A percentile compares a stretch with the other conserved stretches of the same genome.
Conservation (phyloP, 495 filamentous ascomycete genomes). For the Wilcoxina mikolae region DNA sequence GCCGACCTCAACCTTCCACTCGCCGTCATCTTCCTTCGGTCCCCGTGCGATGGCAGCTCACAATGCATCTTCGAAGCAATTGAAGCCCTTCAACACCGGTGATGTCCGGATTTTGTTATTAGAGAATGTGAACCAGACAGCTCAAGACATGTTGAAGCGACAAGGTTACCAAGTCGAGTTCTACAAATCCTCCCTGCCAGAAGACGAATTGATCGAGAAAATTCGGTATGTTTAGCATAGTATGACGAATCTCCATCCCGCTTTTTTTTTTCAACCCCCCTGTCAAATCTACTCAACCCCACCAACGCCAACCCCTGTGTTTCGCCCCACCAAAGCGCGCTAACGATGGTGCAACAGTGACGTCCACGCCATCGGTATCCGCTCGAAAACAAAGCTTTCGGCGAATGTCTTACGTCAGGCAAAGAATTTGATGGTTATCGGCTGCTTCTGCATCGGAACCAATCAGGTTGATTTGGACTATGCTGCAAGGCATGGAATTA, state of each 20-base stretch:
- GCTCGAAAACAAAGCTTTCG: conserved; percentile 91
- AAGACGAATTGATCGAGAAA: conserved; percentile 91
- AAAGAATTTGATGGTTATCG: conserved; percentile 86
- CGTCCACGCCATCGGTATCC: conserved; percentile 94
- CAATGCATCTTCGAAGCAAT: conserved; percentile 41
- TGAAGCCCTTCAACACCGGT: conserved; percentile 89
- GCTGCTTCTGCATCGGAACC: conserved; percentile 98
- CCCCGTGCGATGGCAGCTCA: neutral
- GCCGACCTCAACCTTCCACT: conserved; percentile 19
- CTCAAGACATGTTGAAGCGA: conserved; percentile 57
- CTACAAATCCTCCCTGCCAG: conserved; percentile 72
- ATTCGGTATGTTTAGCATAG: conserved; percentile 52
- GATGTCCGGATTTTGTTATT: conserved; percentile 93
- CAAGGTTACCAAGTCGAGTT: conserved; percentile 96
- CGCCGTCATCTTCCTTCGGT: conserved; percentile 9
- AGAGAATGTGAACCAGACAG: conserved; percentile 90
- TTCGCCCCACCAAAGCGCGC: conserved; percentile 4
- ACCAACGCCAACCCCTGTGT: conserved; percentile 2
- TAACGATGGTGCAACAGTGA: conserved; percentile 40
- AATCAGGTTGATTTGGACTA: conserved; percentile 94
- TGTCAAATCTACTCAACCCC: conserved; percentile 7
- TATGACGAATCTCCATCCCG: conserved; percentile 7
- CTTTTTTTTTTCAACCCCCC: conserved; percentile 15
- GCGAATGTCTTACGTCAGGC: conserved; percentile 73
- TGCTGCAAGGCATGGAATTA: conserved; percentile 81